These are phyloP conservation scores for Venturia aucupariae DNA, from an alignment of 2,329 filamentous ascomycete genomes.

Conservation along the genomic window DNA sequence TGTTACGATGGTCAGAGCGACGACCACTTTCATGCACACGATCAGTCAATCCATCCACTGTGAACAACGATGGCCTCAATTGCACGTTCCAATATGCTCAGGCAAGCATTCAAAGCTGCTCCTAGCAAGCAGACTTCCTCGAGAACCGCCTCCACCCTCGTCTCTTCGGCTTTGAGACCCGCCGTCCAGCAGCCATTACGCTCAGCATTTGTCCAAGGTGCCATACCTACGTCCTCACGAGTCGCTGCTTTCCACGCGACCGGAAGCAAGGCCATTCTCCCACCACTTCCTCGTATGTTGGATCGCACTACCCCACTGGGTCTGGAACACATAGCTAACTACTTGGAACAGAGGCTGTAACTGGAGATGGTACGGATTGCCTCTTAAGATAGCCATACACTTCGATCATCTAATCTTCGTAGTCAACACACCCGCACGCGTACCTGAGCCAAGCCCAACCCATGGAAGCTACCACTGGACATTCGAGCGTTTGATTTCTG, in stretches of 20 bases:
- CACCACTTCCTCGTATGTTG: constrained; percentile 72
- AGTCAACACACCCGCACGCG: constrained; percentile 79
- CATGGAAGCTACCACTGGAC: constrained; percentile 99
- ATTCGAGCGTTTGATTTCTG: constrained; percentile 60
- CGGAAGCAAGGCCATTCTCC: constrained; percentile 64
- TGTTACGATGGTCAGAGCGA: too few relatives aligned
- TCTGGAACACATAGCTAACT: constrained; percentile 35
- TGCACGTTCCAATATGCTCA: constrained; percentile 40
- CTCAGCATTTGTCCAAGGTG: constrained; percentile 33
- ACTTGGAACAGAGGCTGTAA: constrained; percentile 52
- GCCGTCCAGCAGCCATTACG: constrained; percentile 27
- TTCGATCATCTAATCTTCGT: constrained; percentile 19
- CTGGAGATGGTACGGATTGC: constrained; percentile 58
- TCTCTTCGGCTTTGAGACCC: constrained; percentile 25
- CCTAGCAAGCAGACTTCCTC: constrained; percentile 34
- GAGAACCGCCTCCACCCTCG: constrained; percentile 29
- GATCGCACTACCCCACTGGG: constrained; percentile 2
- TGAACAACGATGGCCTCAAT: constrained; percentile 40
- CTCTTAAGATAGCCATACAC: constrained; percentile 5
- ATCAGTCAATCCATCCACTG: not conserved
- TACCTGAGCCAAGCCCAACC: constrained; percentile 62
- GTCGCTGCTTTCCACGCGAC: constrained; percentile 83
- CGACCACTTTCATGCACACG: too few relatives aligned
- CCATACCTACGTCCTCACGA: constrained; percentile 35
- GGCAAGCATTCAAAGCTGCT: constrained; percentile 35